phyloP scores from a whole-genome alignment of 257 asterid species.

The Paraleonurus japonicus region DNA sequence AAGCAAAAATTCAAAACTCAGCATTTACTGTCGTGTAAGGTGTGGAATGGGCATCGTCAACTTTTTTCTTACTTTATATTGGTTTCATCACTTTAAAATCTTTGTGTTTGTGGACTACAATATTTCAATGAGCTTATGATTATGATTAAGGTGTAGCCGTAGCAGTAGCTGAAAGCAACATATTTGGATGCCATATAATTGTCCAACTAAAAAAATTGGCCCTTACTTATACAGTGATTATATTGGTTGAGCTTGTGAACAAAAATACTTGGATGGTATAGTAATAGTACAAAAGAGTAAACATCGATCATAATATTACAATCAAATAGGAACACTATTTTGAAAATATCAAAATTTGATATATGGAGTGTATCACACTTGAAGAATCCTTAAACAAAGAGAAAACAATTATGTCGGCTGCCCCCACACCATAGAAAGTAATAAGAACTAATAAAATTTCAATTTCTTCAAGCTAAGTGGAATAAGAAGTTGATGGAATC shows the following conservation, averaged over 20 bases:
- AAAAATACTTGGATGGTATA: constrained; percentile 18
- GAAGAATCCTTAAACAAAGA: neutral
- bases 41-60: constrained; percentile 26
- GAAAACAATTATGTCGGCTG: neutral
- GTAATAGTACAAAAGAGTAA: constrained; percentile 26
- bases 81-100: constrained; percentile 30
- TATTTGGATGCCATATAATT: constrained; percentile 22
- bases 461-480: neutral
- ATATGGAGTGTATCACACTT: constrained; percentile 29
- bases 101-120: constrained; percentile 23
- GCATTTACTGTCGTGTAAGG: neutral
- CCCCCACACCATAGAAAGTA: constrained; percentile 27
- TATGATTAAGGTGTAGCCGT: constrained; percentile 11
- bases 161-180: constrained; percentile 28
- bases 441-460: constrained; percentile 17
- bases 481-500: constrained; percentile 30
- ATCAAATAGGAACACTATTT: neutral
- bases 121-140: constrained; percentile 23
- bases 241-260: constrained; percentile 36
- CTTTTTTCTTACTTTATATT: constrained; percentile 28
- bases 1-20: constrained; percentile 17
- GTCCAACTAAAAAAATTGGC: neutral
- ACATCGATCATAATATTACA: neutral
- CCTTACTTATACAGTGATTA: constrained; percentile 21
- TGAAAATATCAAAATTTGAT: neutral